These are phyloP conservation scores for Dioszegia hungarica DNA, from an alignment of 768 basidiomycete species.

Conservation along the genomic window DNA sequence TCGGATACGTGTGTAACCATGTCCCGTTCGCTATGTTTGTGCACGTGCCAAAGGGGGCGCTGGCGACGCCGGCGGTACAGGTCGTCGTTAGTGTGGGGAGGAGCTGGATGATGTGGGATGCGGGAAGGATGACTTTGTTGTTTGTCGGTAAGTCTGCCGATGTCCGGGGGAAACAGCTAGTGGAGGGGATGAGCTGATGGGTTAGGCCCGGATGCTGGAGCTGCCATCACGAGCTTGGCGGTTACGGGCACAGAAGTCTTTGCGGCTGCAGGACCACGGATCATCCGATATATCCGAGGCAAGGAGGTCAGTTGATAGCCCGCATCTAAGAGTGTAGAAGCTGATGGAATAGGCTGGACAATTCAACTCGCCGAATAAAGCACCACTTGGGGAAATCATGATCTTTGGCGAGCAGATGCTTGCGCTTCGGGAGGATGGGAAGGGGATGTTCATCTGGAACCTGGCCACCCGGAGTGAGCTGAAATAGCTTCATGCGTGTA, in stretches of 20 bases:
- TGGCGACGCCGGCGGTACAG: conserved; percentile 75
- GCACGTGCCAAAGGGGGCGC: conserved; percentile 74
- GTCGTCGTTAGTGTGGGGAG: conserved; percentile 80
- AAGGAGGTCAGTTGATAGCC: conserved; percentile 61
- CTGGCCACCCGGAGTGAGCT: conserved; percentile 58
- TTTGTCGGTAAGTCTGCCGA: conserved; percentile 73
- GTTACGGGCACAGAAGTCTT: conserved; percentile 85
- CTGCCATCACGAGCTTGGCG: conserved; percentile 67
- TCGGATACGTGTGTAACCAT: conserved; percentile 89
- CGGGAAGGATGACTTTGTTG: conserved; percentile 80
- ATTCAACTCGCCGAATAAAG: conserved; percentile 16
- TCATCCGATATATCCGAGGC: conserved; percentile 77
- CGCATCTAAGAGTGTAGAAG: neutral
- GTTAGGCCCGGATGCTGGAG: conserved; percentile 73
- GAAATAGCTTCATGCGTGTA: neutral
- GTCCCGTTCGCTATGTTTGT: conserved; percentile 84
- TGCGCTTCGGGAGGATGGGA: conserved; percentile 72
- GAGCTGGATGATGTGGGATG: conserved; percentile 95
- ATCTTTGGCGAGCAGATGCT: conserved; percentile 79
- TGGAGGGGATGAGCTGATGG: neutral
- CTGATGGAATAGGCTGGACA: conserved; percentile 5
- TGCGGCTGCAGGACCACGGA: conserved; percentile 64
- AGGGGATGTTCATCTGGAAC: conserved; percentile 73
- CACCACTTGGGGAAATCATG: conserved; percentile 59
- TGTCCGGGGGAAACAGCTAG: neutral